Conservation (phyloP, 148 eudicot species). For the Heliosperma pusillum region DNA sequence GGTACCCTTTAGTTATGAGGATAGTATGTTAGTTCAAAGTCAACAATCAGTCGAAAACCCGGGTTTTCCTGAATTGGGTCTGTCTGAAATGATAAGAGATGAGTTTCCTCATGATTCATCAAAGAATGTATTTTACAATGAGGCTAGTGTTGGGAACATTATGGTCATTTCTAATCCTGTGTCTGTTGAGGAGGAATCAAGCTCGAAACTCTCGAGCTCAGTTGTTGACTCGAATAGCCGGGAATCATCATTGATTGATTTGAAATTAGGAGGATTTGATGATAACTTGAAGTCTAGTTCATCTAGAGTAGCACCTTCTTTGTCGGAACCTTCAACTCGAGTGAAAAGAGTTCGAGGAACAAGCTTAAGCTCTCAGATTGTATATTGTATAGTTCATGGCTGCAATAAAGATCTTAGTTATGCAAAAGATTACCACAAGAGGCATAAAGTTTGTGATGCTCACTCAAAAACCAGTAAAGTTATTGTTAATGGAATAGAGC, state of each 20-base stretch:
- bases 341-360: slow-evolving; percentile 39
- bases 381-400: slow-evolving; percentile 71
- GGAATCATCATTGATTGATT: slow-evolving; percentile 45
- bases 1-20: slow-evolving; percentile 24
- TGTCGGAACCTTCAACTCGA: slow-evolving; percentile 36
- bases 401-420: slow-evolving; percentile 71
- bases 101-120: slow-evolving; percentile 26
- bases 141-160: slow-evolving; percentile 23
- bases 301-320: slow-evolving; percentile 28
- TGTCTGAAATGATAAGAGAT: slow-evolving; percentile 31
- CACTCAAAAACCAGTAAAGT: slow-evolving; percentile 80
- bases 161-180: slow-evolving; percentile 28
- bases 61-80: slow-evolving; percentile 38
- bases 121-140: slow-evolving; percentile 18
- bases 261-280: slow-evolving; percentile 54
- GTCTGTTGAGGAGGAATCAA: slow-evolving; percentile 38
- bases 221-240: slow-evolving; percentile 40
- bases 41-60: slow-evolving; percentile 34
- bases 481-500: slow-evolving; percentile 75
- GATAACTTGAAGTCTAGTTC: slow-evolving; percentile 27
- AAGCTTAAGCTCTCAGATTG: slow-evolving; percentile 34
- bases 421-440: slow-evolving; percentile 68
- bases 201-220: slow-evolving; percentile 36
- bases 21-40: slow-evolving; percentile 27
- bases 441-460: slow-evolving; percentile 89